Base-by-base conservation (phyloP, 1,284 basidiomycete genomes). In the Cronartium quercuum region DNA sequence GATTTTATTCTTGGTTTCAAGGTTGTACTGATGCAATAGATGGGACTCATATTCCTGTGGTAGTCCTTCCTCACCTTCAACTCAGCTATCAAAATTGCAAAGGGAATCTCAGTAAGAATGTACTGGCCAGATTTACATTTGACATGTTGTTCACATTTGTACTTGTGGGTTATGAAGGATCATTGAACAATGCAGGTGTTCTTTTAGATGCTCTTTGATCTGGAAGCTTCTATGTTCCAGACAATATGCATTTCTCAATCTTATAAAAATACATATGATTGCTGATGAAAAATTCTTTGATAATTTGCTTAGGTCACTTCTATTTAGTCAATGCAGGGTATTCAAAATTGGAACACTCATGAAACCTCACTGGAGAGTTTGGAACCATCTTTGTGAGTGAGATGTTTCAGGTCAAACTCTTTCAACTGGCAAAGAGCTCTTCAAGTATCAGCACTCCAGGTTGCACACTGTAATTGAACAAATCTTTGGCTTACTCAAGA, bases 1-100 rank as follows among this genome's bases (percentile, higher is more conserved):
- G 82, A 85, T 81, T 82, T 58, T 83, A 69, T 68, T 83, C 83
- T 10, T 84, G 80, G 66, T 83, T 85, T 76, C 74, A 78, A 34
- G 76, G 80, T 77, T 81, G 79, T 7, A 57, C 84, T 62, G 83
- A 82, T 35, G 84, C 83, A 29, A 79, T 85, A 29, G 84, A 85
- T 80, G 83, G 83, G 0, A 83, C 79, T 18, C 83, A 84, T 64
- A 81, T 84, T 41, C 76, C 78, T 44, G 80, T 77, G 18, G 78
- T 37, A 35, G 77, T 81, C 15, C 76, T 82, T 15, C 70, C 77
- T 12, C 66, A 40, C 4, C 79, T 81, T 3, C 75, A 77, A 0
- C 76, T 79, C 40, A 75, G 71, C 6, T 79, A 80, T 38, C 78
- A 80, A 0, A 81, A 84, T 76, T 78, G 79, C 0, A 84, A 84